Evolutionary conservation across 2,329 filamentous ascomycete genomes (phyloP).

Genomic region (Epicoccum sorghinum): DNA sequence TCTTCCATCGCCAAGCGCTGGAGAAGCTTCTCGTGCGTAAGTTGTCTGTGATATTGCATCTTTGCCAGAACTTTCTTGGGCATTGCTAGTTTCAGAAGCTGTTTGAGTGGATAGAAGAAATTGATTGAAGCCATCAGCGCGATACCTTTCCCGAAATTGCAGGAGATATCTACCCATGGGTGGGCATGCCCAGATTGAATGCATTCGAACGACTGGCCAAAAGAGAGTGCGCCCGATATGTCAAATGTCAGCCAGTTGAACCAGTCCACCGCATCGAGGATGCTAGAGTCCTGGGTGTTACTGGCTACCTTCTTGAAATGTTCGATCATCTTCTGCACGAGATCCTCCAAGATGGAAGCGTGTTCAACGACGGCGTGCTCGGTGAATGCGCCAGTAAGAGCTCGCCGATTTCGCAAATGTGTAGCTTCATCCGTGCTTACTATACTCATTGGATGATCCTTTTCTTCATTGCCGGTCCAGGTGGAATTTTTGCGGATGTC

Average conservation of each 20-base stretch:
- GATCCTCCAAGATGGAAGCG: conserved; percentile 27
- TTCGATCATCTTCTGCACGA: conserved; percentile 29
- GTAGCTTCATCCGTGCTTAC: conserved; percentile 29
- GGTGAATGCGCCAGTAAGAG: conserved; percentile 34
- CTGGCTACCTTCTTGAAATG: conserved; percentile 11
- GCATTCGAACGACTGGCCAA: conserved; percentile 56
- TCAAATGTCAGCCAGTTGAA: conserved; percentile 32
- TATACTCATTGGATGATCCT: conserved; percentile 32
- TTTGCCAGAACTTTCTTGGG: conserved; percentile 41
- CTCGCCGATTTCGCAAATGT: conserved; percentile 28
- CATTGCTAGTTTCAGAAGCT: conserved; percentile 27
- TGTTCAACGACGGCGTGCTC: conserved; percentile 33
- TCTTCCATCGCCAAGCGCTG: conserved; percentile 18
- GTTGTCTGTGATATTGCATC: conserved; percentile 5
- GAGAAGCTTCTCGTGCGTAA: conserved; percentile 19
- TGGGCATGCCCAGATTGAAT: conserved; percentile 45
- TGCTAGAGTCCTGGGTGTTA: neutral
- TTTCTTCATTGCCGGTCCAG: conserved; percentile 31
- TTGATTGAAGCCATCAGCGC: conserved; percentile 36
- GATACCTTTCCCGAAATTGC: conserved; percentile 35
- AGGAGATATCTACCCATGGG: conserved; percentile 27
- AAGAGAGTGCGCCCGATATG: conserved; percentile 55
- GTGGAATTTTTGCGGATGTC: conserved; percentile 28
- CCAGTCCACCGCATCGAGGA: neutral
- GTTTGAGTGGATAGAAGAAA: conserved; percentile 47